Evolutionary conservation across 192 early-diverging fungal genomes (phyloP).

Genomic region (Fimicolochytrium jonesii): DNA sequence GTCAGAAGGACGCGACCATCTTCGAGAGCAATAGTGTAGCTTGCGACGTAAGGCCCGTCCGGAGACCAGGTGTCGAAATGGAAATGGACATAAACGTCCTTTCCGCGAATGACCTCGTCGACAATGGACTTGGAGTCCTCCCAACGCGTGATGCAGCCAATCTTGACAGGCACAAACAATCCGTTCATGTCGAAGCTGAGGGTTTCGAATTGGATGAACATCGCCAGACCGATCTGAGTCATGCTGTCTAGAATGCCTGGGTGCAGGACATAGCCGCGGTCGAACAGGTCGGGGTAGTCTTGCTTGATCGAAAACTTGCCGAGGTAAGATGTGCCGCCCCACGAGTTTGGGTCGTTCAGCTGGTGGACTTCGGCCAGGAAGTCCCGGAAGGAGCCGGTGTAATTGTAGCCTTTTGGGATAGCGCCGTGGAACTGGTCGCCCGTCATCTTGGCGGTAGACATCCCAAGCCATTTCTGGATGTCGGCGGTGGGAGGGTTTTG

Average conservation of each 20-base stretch:
- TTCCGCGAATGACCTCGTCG: too few species aligned
- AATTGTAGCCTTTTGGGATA: slow-evolving; percentile 10
- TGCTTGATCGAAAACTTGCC: neutral
- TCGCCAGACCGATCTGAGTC: slow-evolving; percentile 3
- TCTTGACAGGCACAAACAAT: slow-evolving; percentile 1
- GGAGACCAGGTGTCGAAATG: too few species aligned
- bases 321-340: neutral
- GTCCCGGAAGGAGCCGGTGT: neutral
- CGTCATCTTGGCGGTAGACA: neutral
- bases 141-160: slow-evolving; percentile 5
- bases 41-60: too few species aligned
- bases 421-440: neutral
- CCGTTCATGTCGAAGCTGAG: neutral
- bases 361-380: slow-evolving; percentile 1
- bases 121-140: too few species aligned
- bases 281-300: neutral
- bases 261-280: slow-evolving; percentile 1
- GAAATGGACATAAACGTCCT: too few species aligned
- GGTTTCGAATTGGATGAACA: slow-evolving; percentile 3
- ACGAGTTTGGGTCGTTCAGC: neutral
- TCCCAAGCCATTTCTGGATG: neutral
- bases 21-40: too few species aligned
- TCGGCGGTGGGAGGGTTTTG: neutral
- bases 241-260: neutral
- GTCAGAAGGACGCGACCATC: neutral